These are phyloP conservation scores for Beauveria sp. DNA, from an alignment of 2,329 filamentous ascomycete genomes.

Conservation along the genomic window DNA sequence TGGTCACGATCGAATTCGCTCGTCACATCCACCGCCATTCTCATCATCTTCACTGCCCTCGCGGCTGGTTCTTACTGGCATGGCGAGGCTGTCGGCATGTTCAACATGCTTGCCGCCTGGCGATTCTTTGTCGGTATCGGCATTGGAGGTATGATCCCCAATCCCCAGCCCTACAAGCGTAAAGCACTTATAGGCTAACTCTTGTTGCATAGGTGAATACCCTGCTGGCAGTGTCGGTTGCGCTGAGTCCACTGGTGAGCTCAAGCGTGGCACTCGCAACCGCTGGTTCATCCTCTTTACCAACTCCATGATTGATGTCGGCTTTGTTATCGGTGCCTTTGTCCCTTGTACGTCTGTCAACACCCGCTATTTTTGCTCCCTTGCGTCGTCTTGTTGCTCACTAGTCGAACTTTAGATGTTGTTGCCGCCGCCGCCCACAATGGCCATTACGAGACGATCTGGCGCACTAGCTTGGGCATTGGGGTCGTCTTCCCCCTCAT, in stretches of 20 bases:
- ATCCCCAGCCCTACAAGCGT: neutral
- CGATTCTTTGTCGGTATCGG: conserved; percentile 75
- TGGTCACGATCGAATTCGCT: conserved; percentile 80
- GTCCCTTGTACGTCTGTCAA: conserved; percentile 47
- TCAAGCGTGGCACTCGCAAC: conserved; percentile 75
- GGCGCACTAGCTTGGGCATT: conserved; percentile 73
- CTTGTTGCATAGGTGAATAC: conserved; percentile 51
- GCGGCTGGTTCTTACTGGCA: conserved; percentile 69
- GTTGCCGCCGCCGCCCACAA: conserved; percentile 49
- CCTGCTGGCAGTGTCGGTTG: conserved; percentile 77
- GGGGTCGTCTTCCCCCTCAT: conserved; percentile 70
- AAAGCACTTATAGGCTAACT: neutral
- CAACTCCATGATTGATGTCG: conserved; percentile 77
- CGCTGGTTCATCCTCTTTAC: conserved; percentile 88
- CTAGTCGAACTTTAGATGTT: conserved; percentile 26
- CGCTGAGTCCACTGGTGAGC: conserved; percentile 75
- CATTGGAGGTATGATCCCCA: conserved; percentile 53
- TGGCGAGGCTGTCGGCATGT: conserved; percentile 61
- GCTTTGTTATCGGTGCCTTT: conserved; percentile 74
- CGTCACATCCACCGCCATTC: conserved; percentile 70
- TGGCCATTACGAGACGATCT: conserved; percentile 63
- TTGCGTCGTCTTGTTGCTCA: neutral
- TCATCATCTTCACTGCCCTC: conserved; percentile 78
- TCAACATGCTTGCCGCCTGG: conserved; percentile 70
- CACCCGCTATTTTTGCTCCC: neutral